These are phyloP conservation scores for Carallia pectinifolia DNA, from an alignment of 345 rosid species.

Conservation along the genomic window DNA sequence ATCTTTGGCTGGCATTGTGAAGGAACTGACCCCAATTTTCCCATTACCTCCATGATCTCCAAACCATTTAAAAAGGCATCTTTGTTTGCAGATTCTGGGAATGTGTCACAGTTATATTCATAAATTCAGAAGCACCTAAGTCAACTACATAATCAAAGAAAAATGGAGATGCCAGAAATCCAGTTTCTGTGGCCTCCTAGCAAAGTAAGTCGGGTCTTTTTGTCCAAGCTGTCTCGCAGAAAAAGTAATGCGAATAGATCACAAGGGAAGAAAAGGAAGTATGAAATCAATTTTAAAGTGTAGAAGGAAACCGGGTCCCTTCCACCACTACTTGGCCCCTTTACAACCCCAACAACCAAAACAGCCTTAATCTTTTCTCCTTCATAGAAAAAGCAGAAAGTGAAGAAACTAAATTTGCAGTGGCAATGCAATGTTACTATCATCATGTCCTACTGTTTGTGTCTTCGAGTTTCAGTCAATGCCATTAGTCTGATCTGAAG, in stretches of 20 bases:
- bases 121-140: conserved; percentile 38
- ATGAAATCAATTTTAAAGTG: neutral
- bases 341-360: no score
- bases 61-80: conserved; percentile 49
- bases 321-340: neutral
- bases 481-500: no score
- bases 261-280: neutral
- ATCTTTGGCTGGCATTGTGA: neutral
- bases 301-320: neutral
- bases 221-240: neutral
- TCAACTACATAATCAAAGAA: conserved; percentile 36
- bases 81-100: rapidly evolving
- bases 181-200: no score
- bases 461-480: no score
- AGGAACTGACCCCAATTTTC: conserved; percentile 2
- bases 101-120: conserved; percentile 36
- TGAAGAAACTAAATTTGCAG: no score
- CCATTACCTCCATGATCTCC: conserved; percentile 49
- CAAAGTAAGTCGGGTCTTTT: neutral
- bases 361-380: no score
- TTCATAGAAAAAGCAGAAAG: no score
- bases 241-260: neutral
- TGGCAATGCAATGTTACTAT: no score
- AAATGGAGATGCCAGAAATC: conserved; percentile 24
- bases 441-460: no score